Evolutionary conservation across 306 rosid species (phyloP).

Genomic region (Prunus campanulata): DNA sequence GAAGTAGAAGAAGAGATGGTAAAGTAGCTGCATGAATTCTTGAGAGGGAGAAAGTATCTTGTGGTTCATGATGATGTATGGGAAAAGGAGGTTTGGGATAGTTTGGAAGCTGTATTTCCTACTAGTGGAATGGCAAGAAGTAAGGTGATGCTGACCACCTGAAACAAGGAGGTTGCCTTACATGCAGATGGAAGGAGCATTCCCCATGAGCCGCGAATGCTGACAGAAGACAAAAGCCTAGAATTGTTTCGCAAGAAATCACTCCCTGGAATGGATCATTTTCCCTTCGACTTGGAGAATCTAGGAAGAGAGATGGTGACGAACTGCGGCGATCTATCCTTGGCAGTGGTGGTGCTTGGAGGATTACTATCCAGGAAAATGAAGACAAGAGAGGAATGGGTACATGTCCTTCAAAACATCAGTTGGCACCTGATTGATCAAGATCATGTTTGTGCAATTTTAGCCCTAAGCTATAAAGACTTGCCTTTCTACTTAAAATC

Average conservation of each 20-base stretch:
- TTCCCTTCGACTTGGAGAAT: not conserved
- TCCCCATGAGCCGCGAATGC: not conserved
- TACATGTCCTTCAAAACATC: not conserved
- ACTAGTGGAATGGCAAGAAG: no score
- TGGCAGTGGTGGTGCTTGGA: not conserved
- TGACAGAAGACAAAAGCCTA: not conserved
- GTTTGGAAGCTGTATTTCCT: no score
- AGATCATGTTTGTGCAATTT: not conserved
- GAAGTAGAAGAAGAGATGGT: not conserved
- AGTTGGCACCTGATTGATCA: not conserved
- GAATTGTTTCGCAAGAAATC: not conserved
- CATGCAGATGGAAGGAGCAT: not conserved
- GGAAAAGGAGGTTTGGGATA: not conserved
- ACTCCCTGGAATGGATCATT: not conserved
- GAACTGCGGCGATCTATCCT: not conserved
- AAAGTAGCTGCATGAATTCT: not conserved
- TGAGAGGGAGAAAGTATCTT: not conserved
- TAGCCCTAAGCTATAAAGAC: slow-evolving; percentile 2
- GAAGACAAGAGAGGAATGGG: not conserved
- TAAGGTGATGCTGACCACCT: no score
- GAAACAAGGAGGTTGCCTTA: not conserved
- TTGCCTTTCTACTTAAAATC: not conserved
- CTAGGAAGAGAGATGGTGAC: not conserved
- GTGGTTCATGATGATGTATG: slow-evolving; percentile 10
- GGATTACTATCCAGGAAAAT: not conserved